Conservation (phyloP, 768 basidiomycete species). For the Suillus sp. region DNA sequence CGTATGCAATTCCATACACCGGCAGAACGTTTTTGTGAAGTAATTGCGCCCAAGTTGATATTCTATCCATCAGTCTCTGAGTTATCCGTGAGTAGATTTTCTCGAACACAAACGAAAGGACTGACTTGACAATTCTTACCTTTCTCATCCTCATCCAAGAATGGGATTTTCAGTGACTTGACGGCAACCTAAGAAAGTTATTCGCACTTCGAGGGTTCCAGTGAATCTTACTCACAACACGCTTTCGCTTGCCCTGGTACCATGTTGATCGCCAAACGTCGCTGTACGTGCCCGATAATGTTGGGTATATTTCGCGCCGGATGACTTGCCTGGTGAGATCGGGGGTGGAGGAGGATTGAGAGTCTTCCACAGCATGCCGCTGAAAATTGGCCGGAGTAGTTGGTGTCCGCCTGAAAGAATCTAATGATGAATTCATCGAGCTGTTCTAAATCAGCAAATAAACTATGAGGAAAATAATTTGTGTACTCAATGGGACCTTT, state of each 20-base stretch:
- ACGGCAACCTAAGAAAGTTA: neutral
- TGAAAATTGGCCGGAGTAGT: neutral
- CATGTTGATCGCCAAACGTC: neutral
- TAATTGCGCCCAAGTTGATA: constrained; percentile 10
- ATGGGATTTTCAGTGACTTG: constrained; percentile 6
- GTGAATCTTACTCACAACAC: neutral
- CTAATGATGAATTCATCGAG: neutral
- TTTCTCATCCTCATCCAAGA: neutral
- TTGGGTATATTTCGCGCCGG: neutral
- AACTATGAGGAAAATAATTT: neutral
- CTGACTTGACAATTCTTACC: neutral
- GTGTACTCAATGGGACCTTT: neutral
- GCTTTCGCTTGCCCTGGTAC: neutral
- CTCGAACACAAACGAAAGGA: neutral
- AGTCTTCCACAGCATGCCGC: neutral
- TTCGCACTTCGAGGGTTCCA: neutral
- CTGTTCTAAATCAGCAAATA: neutral
- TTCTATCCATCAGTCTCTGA: neutral
- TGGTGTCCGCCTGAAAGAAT: neutral
- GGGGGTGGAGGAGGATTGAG: neutral
- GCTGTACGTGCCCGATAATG: neutral
- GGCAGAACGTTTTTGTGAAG: constrained; percentile 23
- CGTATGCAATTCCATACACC: constrained; percentile 21
- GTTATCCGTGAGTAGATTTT: neutral
- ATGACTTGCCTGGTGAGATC: neutral